Evolutionary conservation across 768 basidiomycete genomes (phyloP).

Genomic region (Phylloporus scabripes): DNA sequence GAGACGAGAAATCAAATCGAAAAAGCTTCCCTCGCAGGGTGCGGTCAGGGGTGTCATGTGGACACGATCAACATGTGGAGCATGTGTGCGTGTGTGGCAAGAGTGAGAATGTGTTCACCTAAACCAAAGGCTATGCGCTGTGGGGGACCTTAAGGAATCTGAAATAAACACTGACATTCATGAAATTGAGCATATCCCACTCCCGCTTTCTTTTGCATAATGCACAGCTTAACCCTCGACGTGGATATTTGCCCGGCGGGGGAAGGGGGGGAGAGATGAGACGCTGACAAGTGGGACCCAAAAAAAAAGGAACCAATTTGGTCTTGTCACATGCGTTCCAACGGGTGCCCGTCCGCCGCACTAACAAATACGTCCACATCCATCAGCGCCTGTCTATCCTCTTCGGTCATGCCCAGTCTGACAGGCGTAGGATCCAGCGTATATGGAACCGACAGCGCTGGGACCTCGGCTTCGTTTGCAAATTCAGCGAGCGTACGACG

Average conservation of each 20-base stretch:
- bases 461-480: constrained; percentile 17
- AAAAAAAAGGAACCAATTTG: neutral
- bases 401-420: constrained; percentile 25
- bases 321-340: constrained; percentile 50
- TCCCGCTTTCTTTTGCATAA: neutral
- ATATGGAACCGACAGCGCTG: constrained; percentile 26
- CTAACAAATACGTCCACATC: constrained; percentile 65
- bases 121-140: neutral
- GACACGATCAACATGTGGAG: neutral
- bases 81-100: neutral
- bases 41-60: neutral
- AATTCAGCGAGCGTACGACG: constrained; percentile 40
- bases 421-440: constrained; percentile 10
- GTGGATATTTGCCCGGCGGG: neutral
- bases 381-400: constrained; percentile 22
- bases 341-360: constrained; percentile 65
- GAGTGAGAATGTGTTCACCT: neutral
- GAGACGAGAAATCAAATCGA: neutral
- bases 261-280: neutral
- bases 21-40: neutral
- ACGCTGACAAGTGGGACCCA: neutral
- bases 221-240: neutral
- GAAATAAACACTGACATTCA: neutral
- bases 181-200: neutral
- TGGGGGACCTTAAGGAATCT: neutral